Conservation (phyloP, 495 filamentous ascomycete species). For the Aspergillus cavernicola region DNA sequence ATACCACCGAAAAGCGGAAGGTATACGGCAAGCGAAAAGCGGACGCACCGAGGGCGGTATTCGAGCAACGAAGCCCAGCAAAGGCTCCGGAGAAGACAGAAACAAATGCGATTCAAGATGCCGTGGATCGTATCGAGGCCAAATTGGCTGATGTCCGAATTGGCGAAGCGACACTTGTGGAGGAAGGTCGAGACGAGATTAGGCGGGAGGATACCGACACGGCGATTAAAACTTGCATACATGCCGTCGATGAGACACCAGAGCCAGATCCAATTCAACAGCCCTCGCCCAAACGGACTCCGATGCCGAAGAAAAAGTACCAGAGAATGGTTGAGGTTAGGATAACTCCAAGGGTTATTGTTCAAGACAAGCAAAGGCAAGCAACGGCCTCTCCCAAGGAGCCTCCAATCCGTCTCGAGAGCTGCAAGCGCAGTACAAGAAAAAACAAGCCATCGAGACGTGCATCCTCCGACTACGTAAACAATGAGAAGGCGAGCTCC, state of each 20-base stretch:
- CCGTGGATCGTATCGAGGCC: conserved; percentile 27
- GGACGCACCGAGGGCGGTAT: conserved; percentile 39
- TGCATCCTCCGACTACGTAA: conserved; percentile 35
- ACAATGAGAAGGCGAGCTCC: conserved; percentile 32
- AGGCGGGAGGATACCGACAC: background rate
- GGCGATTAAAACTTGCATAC: background rate
- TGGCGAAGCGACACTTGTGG: conserved; percentile 13
- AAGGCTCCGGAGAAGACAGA: conserved; percentile 12
- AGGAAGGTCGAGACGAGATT: background rate
- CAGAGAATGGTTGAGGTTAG: conserved; percentile 36
- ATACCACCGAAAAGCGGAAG: conserved; percentile 27
- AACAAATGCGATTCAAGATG: conserved; percentile 10
- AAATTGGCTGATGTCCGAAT: conserved; percentile 38
- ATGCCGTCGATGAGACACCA: background rate
- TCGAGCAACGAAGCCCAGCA: conserved; percentile 37
- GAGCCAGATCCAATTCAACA: conserved; percentile 1
- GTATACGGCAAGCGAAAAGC: conserved; percentile 44
- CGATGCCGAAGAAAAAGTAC: conserved; percentile 9
- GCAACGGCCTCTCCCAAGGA: conserved; percentile 2
- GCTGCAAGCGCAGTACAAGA: conserved; percentile 12
- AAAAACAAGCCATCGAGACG: conserved; percentile 21
- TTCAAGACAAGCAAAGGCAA: background rate
- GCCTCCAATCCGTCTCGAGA: background rate
- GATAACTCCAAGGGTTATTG: conserved; percentile 13
- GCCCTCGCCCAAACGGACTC: conserved; percentile 1